These are phyloP conservation scores for Stachybotrys elegans DNA, from an alignment of 2,329 filamentous ascomycete species.

Conservation along the genomic window DNA sequence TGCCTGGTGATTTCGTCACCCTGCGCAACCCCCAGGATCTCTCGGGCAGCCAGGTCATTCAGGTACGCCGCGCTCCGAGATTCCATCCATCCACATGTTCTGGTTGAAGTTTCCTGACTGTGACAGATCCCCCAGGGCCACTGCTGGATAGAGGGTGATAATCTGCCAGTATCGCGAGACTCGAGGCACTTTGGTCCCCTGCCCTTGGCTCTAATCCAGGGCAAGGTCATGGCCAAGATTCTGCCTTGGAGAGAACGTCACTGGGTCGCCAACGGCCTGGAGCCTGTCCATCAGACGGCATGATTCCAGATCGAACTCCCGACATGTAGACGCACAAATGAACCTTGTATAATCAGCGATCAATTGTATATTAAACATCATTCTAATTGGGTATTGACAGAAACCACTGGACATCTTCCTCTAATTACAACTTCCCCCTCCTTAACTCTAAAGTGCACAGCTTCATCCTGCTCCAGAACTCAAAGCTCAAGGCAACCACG, in stretches of 20 bases:
- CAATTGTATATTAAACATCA: conserved; percentile 16
- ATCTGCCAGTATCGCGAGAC: conserved; percentile 76
- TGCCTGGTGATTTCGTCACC: conserved; percentile 73
- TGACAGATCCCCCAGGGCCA: conserved; percentile 88
- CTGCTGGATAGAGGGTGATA: conserved; percentile 88
- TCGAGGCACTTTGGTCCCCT: conserved; percentile 83
- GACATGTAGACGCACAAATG: too few species aligned
- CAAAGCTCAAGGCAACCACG: too few species aligned
- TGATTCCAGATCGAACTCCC: too few species aligned
- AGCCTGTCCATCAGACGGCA: too few species aligned
- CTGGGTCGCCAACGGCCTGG: conserved; percentile 43
- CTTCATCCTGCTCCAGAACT: too few species aligned
- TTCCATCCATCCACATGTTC: not conserved
- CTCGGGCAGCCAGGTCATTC: conserved; percentile 52
- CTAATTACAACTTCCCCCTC: conserved; percentile 28
- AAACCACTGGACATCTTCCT: conserved; percentile 20
- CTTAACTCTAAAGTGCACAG: too few species aligned
- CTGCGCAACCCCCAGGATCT: conserved; percentile 53
- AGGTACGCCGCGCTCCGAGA: conserved; percentile 41
- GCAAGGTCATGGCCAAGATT: conserved; percentile 70
- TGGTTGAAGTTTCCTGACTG: not conserved
- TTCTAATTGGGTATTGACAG: conserved; percentile 19
- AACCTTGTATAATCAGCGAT: too few species aligned
- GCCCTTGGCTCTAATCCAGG: conserved; percentile 76
- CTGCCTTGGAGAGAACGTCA: conserved; percentile 46